Evolutionary conservation across 805 yeast genomes (phyloP), one percentile per base, ranked within the genome.

Genomic region (Lipomyces japonicus): DNA sequence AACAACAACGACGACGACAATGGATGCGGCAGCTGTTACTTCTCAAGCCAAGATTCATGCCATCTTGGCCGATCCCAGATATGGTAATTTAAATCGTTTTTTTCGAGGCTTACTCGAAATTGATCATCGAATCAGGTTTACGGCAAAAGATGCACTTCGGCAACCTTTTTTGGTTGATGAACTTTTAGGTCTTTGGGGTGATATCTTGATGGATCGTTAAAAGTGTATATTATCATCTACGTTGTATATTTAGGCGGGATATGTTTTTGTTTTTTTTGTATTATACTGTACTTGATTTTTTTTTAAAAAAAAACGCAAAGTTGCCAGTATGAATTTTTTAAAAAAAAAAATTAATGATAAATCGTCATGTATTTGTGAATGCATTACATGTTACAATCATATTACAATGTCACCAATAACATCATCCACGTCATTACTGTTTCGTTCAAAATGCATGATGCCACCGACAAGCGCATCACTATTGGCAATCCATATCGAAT

Each of bases 381-480:
- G n/a, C n/a, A n/a, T n/a, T n/a, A n/a, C n/a, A n/a, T n/a, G n/a
- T n/a, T n/a, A n/a, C n/a, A n/a, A n/a, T n/a, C n/a, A n/a, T n/a
- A n/a, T n/a, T n/a, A n/a, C n/a, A n/a, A n/a, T n/a, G n/a, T n/a
- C n/a, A n/a, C n/a, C n/a, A n/a, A n/a, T n/a, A n/a, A n/a, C n/a
- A n/a, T 34, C 37, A 6, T 34, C 37, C 9, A 14, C 37, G 6
- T 6, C 37, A 34, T 19, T 19, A 12, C 21, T 6, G 37, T 18
- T 34, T 14, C 37, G 16, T 6, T 14, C 16, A 58, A 74, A 79
- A 57, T 74, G 75, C 45, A 80, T 58, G 3, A 81, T 71, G 1
- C 86, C 85, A 1, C 86, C 85, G 41, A 77, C 69, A 0, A 77
- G 71, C 39, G 71, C 69, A 61, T 81, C 86, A 51, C 76, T 71